Conservation (phyloP, 768 basidiomycete genomes). For the Hericium coralloides region DNA sequence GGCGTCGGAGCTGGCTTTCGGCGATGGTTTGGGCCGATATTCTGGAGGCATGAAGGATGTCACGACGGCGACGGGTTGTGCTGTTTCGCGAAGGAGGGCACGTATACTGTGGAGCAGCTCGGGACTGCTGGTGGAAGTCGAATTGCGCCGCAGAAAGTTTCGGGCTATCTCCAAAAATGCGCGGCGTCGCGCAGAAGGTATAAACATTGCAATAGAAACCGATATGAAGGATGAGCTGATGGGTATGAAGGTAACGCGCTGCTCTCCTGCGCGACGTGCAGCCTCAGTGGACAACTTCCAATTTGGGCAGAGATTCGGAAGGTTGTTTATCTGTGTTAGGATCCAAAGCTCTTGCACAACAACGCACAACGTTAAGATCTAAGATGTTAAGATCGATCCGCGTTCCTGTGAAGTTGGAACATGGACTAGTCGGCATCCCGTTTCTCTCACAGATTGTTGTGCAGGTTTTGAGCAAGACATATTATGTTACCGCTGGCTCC, state of each 20-base stretch:
- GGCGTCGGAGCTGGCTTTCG: background rate
- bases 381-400: no score
- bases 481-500: no score
- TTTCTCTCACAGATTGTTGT: no score
- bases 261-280: background rate
- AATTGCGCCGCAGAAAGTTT: background rate
- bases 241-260: background rate
- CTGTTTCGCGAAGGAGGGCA: conserved; percentile 59
- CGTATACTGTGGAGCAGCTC: conserved; percentile 27
- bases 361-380: no score
- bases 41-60: conserved; percentile 50
- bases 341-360: background rate
- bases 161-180: background rate
- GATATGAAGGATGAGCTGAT: no score
- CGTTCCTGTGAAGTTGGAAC: no score
- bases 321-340: background rate
- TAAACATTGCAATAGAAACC: background rate
- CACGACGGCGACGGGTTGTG: conserved; percentile 82
- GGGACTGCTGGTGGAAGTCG: background rate
- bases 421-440: no score
- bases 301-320: background rate
- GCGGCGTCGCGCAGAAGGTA: background rate
- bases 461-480: no score
- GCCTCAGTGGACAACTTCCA: background rate
- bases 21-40: background rate